phyloP scores from a whole-genome alignment of 495 filamentous ascomycete genomes.

The Penicillium lagena region DNA sequence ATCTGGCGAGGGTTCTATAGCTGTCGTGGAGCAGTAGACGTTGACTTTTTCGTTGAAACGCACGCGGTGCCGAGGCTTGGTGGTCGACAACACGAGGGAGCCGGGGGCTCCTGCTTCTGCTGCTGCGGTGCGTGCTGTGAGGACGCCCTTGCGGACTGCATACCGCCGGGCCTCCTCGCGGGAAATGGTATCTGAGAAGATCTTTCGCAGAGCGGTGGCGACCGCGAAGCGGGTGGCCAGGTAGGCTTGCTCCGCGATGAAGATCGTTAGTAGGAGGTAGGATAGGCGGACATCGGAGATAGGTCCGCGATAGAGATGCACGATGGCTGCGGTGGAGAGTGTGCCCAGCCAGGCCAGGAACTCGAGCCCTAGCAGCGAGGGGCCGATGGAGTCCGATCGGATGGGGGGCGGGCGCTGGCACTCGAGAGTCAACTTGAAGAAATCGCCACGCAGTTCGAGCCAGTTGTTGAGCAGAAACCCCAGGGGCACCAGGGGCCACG shows the following conservation, averaged over 20 bases:
- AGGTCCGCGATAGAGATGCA: constrained; percentile 73
- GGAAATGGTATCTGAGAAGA: constrained; percentile 71
- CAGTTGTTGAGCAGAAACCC: constrained; percentile 94
- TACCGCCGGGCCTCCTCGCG: constrained; percentile 70
- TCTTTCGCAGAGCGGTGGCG: constrained; percentile 57
- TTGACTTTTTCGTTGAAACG: constrained; percentile 36
- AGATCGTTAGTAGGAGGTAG: constrained; percentile 69
- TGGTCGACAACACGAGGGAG: constrained; percentile 4
- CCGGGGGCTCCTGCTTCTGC: constrained; percentile 3
- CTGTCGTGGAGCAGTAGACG: constrained; percentile 22
- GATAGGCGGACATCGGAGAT: constrained; percentile 58
- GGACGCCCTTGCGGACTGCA: constrained; percentile 59
- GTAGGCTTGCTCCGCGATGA: constrained; percentile 80
- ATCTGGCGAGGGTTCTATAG: constrained; percentile 4
- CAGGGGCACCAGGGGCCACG: constrained; percentile 83
- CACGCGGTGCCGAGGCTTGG: constrained; percentile 20
- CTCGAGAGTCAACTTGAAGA: constrained; percentile 84
- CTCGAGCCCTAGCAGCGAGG: constrained; percentile 78
- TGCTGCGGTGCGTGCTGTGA: constrained; percentile 30
- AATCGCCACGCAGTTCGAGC: constrained; percentile 87
- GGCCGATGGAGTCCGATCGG: constrained; percentile 87
- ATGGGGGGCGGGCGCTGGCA: constrained; percentile 84
- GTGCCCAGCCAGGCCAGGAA: constrained; percentile 87
- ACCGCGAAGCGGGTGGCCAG: constrained; percentile 63
- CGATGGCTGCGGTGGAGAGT: constrained; percentile 73